A percentile compares a stretch with the other conserved stretches of the same genome.
phyloP scores from a whole-genome alignment of 1,284 basidiomycete species.

The Kalmanozyma brasiliensis region DNA sequence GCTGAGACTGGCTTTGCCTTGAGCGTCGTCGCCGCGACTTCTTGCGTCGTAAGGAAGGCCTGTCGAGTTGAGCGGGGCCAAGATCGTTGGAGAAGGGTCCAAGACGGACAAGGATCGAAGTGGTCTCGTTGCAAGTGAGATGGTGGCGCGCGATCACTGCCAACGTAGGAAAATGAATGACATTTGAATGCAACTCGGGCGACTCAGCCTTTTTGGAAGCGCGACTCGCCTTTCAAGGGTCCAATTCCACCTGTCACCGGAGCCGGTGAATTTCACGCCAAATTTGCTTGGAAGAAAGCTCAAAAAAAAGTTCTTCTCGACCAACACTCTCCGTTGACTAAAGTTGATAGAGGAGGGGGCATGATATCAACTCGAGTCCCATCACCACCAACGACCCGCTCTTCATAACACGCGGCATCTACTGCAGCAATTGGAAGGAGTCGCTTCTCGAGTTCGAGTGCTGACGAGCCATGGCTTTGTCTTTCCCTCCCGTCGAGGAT shows the following conservation, averaged over 20 bases:
- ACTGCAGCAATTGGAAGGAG: too few species aligned
- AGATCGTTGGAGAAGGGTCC: too few species aligned
- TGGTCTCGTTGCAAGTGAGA: conserved; percentile 37
- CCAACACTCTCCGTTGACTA: too few species aligned
- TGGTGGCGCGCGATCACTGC: conserved; percentile 16
- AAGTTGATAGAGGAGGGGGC: too few species aligned
- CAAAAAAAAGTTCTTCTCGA: conserved; percentile 1
- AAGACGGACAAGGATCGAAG: conserved; percentile 27
- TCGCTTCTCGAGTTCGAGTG: not conserved
- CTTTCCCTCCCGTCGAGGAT: conserved; percentile 30
- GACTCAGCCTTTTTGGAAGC: conserved; percentile 1
- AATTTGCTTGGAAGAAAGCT: not conserved
- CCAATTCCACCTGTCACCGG: conserved; percentile 6
- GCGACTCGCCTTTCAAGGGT: conserved; percentile 18
- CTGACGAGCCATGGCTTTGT: conserved; percentile 11
- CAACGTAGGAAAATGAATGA: conserved; percentile 39
- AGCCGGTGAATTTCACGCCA: conserved; percentile 25
- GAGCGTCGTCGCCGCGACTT: too few species aligned
- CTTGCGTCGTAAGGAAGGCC: too few species aligned
- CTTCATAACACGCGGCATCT: too few species aligned
- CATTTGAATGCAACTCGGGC: conserved; percentile 44
- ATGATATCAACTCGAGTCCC: too few species aligned
- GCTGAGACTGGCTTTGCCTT: too few species aligned
- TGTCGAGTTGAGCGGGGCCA: too few species aligned
- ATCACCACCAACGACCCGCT: too few species aligned